Evolutionary conservation across 1,139 yeast species (phyloP), one percentile per base, ranked within the genome.

Genomic region (Taphrina pruni): DNA sequence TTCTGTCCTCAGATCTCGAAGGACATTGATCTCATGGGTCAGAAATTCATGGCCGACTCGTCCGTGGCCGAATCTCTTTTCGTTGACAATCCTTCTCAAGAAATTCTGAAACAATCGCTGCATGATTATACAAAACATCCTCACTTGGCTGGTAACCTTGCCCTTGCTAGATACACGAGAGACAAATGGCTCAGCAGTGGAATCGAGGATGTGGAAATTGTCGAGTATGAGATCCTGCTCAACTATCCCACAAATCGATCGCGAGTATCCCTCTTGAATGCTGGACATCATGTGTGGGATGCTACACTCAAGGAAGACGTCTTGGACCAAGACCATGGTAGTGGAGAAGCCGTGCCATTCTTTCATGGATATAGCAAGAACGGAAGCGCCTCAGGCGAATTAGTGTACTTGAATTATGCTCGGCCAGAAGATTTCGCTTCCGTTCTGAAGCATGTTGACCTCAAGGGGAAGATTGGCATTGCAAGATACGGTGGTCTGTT

Each of bases 241-340:
- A 87, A 88, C 74, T 86, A 85, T 72, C 94, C 93, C 12, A 64
- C 67, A 17, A 55, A 55, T 50, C 55, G 56, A 2, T 64, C 67
- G 4, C 39, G 43, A 5, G 78, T 82, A 6, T 85, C 83, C 35
- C 85, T 88, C 72, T 79, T 79, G 41, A 76, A 87, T 54, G 72
- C 85, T 39, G 75, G 81, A 61, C 74, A 80, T 11, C 77, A 82
- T 8, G 77, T 84, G 55, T 90, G 86, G 77, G 80, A 82, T 71
- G 92, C 97, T 4, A 82, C 87, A 0, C 81, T 90, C 72, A 81
- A 82, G 72, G 97, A 91, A 78, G 97, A 91, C 75, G 87, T 79
- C 14, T 75, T 91, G 52, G 80, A 84, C 12, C 89, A 89, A 70
- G 97, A 92, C 77, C 84, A 86, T 45, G 87, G 92, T 11, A 46